Evolutionary conservation across 2,329 filamentous ascomycete species (phyloP).

Genomic region (Xylaria digitata): DNA sequence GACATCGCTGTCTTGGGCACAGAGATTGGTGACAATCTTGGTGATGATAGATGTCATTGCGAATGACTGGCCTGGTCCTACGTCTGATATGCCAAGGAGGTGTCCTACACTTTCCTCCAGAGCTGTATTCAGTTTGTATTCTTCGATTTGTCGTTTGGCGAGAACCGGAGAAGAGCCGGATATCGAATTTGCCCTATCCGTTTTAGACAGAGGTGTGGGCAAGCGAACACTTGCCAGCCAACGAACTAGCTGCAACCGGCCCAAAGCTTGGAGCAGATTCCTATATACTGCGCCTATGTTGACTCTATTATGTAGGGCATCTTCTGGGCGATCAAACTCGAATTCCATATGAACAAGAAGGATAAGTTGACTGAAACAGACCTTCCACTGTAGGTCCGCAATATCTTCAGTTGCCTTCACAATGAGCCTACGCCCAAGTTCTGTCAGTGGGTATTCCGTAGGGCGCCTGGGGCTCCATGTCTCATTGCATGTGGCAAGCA

Average conservation of each 20-base stretch:
- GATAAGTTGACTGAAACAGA: conserved; percentile 84
- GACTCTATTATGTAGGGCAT: conserved; percentile 68
- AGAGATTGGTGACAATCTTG: conserved; percentile 74
- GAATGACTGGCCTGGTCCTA: conserved; percentile 55
- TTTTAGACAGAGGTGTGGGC: conserved; percentile 59
- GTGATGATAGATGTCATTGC: conserved; percentile 66
- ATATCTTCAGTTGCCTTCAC: conserved; percentile 84
- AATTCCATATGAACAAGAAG: conserved; percentile 88
- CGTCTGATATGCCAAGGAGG: conserved; percentile 70
- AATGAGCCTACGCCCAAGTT: conserved; percentile 80
- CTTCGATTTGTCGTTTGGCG: conserved; percentile 58
- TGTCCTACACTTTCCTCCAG: conserved; percentile 71
- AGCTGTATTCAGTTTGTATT: conserved; percentile 64
- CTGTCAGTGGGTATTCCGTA: conserved; percentile 65
- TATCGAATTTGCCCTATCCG: conserved; percentile 53
- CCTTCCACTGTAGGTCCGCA: conserved; percentile 75
- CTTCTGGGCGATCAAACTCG: conserved; percentile 79
- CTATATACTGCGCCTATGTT: conserved; percentile 77
- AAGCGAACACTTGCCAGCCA: conserved; percentile 74
- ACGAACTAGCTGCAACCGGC: conserved; percentile 77
- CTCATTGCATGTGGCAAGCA: conserved; percentile 59
- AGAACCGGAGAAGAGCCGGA: conserved; percentile 49
- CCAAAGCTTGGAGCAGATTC: conserved; percentile 76
- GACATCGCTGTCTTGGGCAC: conserved; percentile 72
- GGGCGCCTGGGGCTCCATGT: conserved; percentile 54